Base-by-base conservation (phyloP, 345 rosid genomes). In the Salix brachista region DNA sequence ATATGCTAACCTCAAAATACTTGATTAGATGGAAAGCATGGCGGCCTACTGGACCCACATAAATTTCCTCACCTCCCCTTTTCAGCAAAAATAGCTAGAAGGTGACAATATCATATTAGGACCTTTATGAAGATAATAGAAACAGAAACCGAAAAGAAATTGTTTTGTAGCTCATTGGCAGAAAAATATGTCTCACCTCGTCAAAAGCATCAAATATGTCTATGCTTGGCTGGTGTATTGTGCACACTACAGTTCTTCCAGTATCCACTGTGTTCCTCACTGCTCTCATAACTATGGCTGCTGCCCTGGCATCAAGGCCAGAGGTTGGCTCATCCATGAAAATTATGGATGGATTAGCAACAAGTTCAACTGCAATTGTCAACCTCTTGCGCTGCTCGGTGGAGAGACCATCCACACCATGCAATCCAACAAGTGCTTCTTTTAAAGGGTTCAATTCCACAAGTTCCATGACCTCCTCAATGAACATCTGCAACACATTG, bases 241-340 rank as follows among this genome's bases (percentile, higher is more conserved):
- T 88, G 84, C 94, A 89, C 44, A 86, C 90, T 11, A 89, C 92
- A 1, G 94, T 91, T 75, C 94, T 66, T 26, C 94, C 94, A 1
- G 94, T 89, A 76, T 89, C 89, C 42, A 89, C 95, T 0, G 92
- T 91, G 81, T 87, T 89, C 73, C 91, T 85, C 37, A 90, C 94
- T 1, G 94, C 86, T 84, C 94, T 86, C 92, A 90, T 90, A 12
- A 87, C 92, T 23, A 89, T 87, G n/a, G 94, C 94, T 23, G 94
- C 92, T 3, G 92, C 94, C 61, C 91, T 84, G n/a, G 94, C 94
- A 85, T 90, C 92, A 32, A 89, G 89, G 41, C 90, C 92, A 8
- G 92, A 87, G 28, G 94, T 91, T 42, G 94, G 94, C 77, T 91
- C 92, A 42, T 91, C 94, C 92, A 91, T 89, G 83, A 91, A 91